A percentile compares a stretch with the other conserved stretches of the same genome.
phyloP scores from a whole-genome alignment of 73 alveolate genomes.

The Paramecium pentaurelia region DNA sequence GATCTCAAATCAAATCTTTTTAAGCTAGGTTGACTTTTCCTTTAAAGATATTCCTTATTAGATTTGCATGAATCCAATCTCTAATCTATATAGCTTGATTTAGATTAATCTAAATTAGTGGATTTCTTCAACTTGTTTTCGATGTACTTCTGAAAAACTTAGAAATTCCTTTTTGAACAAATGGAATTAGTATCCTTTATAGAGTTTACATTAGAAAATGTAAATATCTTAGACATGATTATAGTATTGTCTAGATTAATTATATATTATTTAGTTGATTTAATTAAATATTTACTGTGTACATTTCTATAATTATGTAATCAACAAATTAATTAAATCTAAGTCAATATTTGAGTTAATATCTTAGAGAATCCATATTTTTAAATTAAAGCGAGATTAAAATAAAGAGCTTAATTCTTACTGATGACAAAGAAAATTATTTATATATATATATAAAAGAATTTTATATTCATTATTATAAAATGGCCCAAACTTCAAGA shows the following conservation, averaged over 20 bases:
- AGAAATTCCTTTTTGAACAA: neutral
- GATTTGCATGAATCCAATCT: neutral
- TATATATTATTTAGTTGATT: neutral
- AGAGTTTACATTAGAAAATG: neutral
- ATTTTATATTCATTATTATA: neutral
- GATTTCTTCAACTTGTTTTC: neutral
- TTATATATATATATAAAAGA: neutral
- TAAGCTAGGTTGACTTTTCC: neutral
- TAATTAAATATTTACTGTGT: neutral
- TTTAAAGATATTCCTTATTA: neutral
- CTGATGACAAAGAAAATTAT: neutral
- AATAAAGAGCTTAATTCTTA: neutral
- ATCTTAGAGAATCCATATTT: neutral
- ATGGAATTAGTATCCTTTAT: neutral
- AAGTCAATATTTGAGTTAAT: neutral
- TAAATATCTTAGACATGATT: neutral
- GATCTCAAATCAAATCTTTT: neutral
- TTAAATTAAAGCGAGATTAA: neutral
- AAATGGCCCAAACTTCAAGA: slow-evolving; percentile 29
- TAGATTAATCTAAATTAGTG: neutral
- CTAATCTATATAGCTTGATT: neutral
- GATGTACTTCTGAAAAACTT: neutral
- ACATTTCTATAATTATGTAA: neutral
- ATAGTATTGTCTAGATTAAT: neutral
- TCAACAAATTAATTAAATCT: neutral